Evolutionary conservation across 148 eudicot genomes (phyloP).

Genomic region (Nyssa sinensis): DNA sequence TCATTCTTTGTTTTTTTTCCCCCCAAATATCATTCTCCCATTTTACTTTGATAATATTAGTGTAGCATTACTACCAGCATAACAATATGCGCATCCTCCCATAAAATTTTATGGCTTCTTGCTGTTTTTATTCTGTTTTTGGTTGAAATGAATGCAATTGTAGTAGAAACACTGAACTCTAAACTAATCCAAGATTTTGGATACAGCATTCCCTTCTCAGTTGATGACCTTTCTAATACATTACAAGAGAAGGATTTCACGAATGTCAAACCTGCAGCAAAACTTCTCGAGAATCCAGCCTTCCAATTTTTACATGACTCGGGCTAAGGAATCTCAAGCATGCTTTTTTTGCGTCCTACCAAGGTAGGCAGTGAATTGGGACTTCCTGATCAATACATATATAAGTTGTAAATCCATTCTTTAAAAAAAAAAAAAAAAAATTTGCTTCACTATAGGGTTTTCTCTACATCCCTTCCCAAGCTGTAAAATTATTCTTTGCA

Average conservation of each 20-base stretch:
- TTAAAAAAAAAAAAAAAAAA: too few relatives aligned
- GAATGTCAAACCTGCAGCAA: constrained; percentile 74
- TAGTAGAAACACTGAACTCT: neutral
- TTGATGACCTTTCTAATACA: constrained; percentile 76
- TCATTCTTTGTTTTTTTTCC: too few relatives aligned
- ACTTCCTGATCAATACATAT: constrained; percentile 4
- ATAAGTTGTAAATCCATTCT: constrained; percentile 20
- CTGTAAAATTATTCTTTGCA: constrained; percentile 18
- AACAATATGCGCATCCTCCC: too few relatives aligned
- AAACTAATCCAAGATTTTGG: neutral
- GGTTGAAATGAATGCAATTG: too few relatives aligned
- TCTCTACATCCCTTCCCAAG: constrained; percentile 15
- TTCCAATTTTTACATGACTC: constrained; percentile 87
- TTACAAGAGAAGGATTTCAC: constrained; percentile 70
- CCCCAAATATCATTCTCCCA: too few relatives aligned
- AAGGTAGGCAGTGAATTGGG: constrained; percentile 9
- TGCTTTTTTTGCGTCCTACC: constrained; percentile 17
- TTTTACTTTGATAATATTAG: too few relatives aligned
- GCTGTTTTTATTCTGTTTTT: too few relatives aligned
- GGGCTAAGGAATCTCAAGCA: constrained; percentile 33
- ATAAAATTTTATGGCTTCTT: too few relatives aligned
- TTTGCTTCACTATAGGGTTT: constrained; percentile 9
- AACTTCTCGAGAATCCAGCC: constrained; percentile 86
- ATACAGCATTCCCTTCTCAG: constrained; percentile 93
- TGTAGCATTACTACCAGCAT: too few relatives aligned